Evolutionary conservation across 1,284 basidiomycete species (phyloP).

Genomic region (Sparassis latifolia): DNA sequence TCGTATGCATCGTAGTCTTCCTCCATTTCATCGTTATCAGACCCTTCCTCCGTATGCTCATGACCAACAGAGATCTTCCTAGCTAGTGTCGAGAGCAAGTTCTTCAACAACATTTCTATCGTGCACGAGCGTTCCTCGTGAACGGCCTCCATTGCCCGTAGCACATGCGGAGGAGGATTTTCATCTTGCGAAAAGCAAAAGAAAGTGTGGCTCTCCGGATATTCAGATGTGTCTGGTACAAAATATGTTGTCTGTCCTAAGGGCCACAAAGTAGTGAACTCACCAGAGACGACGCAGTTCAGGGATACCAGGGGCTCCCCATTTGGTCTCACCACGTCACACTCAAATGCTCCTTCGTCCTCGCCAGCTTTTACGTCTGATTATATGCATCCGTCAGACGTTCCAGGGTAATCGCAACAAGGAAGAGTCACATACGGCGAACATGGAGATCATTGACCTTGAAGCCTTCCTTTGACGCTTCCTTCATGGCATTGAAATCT

Average conservation of each 20-base stretch:
- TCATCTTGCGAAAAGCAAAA: constrained; percentile 45
- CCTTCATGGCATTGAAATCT: constrained; percentile 41
- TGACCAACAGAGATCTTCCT: constrained; percentile 27
- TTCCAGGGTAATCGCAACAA: neutral
- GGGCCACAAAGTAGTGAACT: constrained; percentile 9
- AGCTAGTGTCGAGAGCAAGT: constrained; percentile 25
- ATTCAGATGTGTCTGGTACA: constrained; percentile 50
- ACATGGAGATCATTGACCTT: neutral
- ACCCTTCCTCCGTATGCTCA: constrained; percentile 1
- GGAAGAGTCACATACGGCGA: constrained; percentile 33
- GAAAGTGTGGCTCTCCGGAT: constrained; percentile 48
- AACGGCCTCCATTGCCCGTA: constrained; percentile 36
- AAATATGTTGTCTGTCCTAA: neutral
- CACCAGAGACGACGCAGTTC: constrained; percentile 48
- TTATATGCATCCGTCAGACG: neutral
- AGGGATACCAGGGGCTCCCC: constrained; percentile 31
- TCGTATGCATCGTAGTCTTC: constrained; percentile 15
- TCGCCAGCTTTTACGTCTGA: constrained; percentile 45
- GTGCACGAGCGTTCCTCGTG: constrained; percentile 34
- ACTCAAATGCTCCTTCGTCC: constrained; percentile 54
- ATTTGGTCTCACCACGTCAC: constrained; percentile 31
- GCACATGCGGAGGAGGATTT: constrained; percentile 30
- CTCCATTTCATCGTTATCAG: constrained; percentile 28
- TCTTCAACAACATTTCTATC: constrained; percentile 35
- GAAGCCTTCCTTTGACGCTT: constrained; percentile 18